Evolutionary conservation across 352 stramenopile genomes (phyloP).

Genomic region (Globisporangium radiosum): DNA sequence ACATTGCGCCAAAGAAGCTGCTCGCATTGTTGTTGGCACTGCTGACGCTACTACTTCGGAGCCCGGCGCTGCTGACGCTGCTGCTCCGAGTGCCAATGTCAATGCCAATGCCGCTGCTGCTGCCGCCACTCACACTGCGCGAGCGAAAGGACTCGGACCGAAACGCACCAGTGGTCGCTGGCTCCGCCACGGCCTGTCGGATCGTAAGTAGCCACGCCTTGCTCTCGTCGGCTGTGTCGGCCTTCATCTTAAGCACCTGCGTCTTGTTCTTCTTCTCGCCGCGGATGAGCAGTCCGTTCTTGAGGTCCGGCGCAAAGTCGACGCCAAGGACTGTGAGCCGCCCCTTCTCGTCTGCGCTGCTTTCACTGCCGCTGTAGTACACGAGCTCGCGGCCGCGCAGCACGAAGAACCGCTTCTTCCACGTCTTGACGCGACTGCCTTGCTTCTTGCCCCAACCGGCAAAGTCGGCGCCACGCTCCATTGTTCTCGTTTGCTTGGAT

Average conservation of each 20-base stretch:
- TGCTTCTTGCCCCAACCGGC: slow-evolving; percentile 66
- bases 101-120: not conserved
- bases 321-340: slow-evolving; percentile 45
- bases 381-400: slow-evolving; percentile 26
- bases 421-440: slow-evolving; percentile 47
- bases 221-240: slow-evolving; percentile 38
- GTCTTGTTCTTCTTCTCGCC: slow-evolving; percentile 38
- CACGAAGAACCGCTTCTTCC: slow-evolving; percentile 50
- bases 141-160: slow-evolving; percentile 8
- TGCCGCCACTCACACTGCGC: slow-evolving; percentile 5
- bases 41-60: slow-evolving; percentile 1
- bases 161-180: not conserved
- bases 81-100: not conserved
- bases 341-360: slow-evolving; percentile 52
- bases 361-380: slow-evolving; percentile 35
- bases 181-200: slow-evolving; percentile 25
- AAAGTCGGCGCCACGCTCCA: slow-evolving; percentile 21
- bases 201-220: slow-evolving; percentile 42
- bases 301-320: slow-evolving; percentile 36
- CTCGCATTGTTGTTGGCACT: slow-evolving; percentile 2
- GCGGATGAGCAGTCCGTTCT: slow-evolving; percentile 51
- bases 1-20: not conserved
- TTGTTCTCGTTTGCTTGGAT: not conserved
- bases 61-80: not conserved
- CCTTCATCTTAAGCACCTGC: slow-evolving; percentile 65